Base-by-base conservation (phyloP, 805 yeast genomes). In the Helenozyma baotianmanensis region DNA sequence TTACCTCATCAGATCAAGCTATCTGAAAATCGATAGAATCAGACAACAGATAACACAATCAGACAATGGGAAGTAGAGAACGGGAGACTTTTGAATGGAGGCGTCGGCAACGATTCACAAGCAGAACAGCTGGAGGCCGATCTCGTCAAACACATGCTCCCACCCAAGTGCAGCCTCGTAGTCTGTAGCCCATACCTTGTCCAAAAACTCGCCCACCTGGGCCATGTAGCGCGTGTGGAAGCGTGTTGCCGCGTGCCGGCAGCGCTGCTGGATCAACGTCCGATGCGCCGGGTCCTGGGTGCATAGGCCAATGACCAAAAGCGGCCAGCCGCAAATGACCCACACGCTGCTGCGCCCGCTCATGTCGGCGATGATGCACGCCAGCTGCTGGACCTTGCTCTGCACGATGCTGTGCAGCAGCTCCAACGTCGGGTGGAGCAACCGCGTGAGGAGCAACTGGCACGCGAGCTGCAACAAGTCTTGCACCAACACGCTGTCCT, bases 281-380 rank as follows among this genome's bases (percentile, higher is more conserved):
- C 31, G 28, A 14, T 28, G 24, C 4, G 7, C 6, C 5, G 13
- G 17, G 13, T 23, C 27, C 6, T 12, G 12, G 9, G 29, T 9
- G 14, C 26, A 21, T 4, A 29, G 17, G 8, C 37, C 37, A 14
- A 30, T 22, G 8, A 34, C 17, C 13, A 34, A 14, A 6, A 25
- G 14, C 9, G 28, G 29, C 37, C 37, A 34, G 14, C 33, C 25
- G 19, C 23, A 16, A 12, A 34, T 34, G 14, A 34, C 27, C 23
- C 19, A 17, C 8, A 17, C 32, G 22, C 11, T 13, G 6, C n/a
- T 6, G n/a, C 11, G 26, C 8, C 8, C 8, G 19, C 8, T 5
- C 19, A 22, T 9, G 9, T 5, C 8, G 25, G 21, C n/a, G 15
- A 29, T 6, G 22, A 12, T 5, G 8, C 10, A 5, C 19, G 8